A percentile compares a stretch with the other conserved stretches of the same genome.
phyloP scores from a whole-genome alignment of 768 basidiomycete genomes.

The Coprinopsis marcescibilis region DNA sequence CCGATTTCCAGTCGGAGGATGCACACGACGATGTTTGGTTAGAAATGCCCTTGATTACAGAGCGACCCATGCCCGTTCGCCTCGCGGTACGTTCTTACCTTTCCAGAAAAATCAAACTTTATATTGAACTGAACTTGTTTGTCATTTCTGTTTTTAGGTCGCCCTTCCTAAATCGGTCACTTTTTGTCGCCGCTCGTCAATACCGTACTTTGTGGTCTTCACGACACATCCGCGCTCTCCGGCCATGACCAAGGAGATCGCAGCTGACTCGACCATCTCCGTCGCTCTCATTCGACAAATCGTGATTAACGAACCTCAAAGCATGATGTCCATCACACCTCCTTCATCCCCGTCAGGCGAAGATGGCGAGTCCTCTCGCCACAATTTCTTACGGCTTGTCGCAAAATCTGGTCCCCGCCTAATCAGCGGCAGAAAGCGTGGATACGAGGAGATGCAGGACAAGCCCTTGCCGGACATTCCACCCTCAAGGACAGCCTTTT shows the following conservation, averaged over 20 bases:
- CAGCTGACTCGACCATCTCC: conserved; percentile 65
- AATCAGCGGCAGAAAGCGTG: conserved; percentile 18
- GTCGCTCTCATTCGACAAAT: conserved; percentile 61
- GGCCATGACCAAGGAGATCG: conserved; percentile 55
- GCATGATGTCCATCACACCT: conserved; percentile 37
- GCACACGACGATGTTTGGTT: conserved; percentile 53
- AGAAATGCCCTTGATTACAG: conserved; percentile 59
- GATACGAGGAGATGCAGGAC: conserved; percentile 22
- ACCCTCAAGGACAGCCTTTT: conserved; percentile 26
- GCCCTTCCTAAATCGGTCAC: conserved; percentile 57
- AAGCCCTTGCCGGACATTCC: conserved; percentile 41
- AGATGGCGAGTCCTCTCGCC: conserved; percentile 27
- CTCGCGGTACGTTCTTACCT: conserved; percentile 50
- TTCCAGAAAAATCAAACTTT: too few relatives aligned
- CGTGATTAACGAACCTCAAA: conserved; percentile 38
- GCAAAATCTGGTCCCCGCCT: conserved; percentile 25
- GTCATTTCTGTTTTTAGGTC: conserved; percentile 33
- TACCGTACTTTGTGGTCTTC: conserved; percentile 72
- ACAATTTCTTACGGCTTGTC: conserved; percentile 31
- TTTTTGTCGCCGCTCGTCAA: conserved; percentile 55
- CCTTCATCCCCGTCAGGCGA: conserved; percentile 50
- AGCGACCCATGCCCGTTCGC: conserved; percentile 56
- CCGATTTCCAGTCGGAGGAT: conserved; percentile 54
- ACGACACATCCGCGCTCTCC: conserved; percentile 55
- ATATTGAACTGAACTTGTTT: conserved; percentile 8